Evolutionary conservation across 2,329 filamentous ascomycete genomes (phyloP).

Genomic region (Beauveria bassiana): DNA sequence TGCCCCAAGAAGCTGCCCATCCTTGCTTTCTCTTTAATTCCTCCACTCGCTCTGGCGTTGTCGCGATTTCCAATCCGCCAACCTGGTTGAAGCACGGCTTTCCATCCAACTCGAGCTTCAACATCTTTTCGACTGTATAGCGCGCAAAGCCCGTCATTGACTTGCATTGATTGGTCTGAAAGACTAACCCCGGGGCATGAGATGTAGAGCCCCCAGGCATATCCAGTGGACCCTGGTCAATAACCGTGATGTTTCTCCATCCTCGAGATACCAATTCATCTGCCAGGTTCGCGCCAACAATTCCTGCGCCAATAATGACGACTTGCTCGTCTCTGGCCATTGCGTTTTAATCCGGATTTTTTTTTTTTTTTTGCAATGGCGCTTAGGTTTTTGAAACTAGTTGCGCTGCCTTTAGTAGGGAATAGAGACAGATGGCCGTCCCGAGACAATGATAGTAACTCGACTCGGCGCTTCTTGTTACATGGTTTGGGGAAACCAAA

Average conservation of each 20-base stretch:
- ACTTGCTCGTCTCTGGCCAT: conserved; percentile 36
- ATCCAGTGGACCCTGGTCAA: conserved; percentile 54
- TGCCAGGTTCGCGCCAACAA: conserved; percentile 56
- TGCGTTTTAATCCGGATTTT: conserved; percentile 12
- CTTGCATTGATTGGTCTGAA: conserved; percentile 52
- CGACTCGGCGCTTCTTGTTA: not conserved
- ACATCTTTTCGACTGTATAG: conserved; percentile 55
- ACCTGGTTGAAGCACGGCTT: conserved; percentile 52
- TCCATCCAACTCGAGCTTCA: conserved; percentile 35
- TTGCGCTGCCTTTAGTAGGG: not conserved
- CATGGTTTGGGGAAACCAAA: not conserved
- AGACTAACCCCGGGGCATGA: conserved; percentile 57
- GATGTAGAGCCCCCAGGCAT: conserved; percentile 60
- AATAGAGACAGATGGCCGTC: not conserved
- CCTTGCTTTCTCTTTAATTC: conserved; percentile 57
- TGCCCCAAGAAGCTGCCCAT: conserved; percentile 53
- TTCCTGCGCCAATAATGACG: conserved; percentile 56
- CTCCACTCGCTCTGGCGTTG: conserved; percentile 48
- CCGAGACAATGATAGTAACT: not conserved
- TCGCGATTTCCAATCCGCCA: conserved; percentile 55
- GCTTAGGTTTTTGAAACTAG: not conserved
- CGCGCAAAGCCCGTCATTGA: conserved; percentile 51
- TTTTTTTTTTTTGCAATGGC: not conserved
- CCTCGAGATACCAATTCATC: conserved; percentile 56
- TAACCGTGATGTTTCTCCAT: conserved; percentile 56